phyloP scores from a whole-genome alignment of 441 rosid species.

The Iberis amara region DNA sequence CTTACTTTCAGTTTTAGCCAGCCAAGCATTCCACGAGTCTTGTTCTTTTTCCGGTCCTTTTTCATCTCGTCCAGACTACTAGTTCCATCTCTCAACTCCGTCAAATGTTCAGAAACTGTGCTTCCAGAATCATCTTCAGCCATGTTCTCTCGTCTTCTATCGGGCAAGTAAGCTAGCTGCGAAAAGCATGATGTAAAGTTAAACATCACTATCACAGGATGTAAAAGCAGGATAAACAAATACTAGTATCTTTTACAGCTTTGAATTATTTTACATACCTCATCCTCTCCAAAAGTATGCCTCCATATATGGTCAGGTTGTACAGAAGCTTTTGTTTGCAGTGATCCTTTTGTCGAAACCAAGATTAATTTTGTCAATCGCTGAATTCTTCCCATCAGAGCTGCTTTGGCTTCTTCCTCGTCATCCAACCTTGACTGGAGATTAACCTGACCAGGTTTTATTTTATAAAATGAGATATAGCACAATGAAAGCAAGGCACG shows the following conservation, averaged over 20 bases:
- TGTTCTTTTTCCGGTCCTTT: conserved; percentile 63
- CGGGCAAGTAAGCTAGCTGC: conserved; percentile 95
- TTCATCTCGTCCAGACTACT: conserved; percentile 61
- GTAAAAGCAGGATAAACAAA: conserved; percentile 3
- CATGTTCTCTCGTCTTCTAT: conserved; percentile 57
- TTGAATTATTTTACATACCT: conserved; percentile 40
- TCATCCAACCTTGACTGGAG: conserved; percentile 85
- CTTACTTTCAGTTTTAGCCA: conserved; percentile 84
- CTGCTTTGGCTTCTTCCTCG: conserved; percentile 93
- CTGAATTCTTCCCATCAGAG: conserved; percentile 94
- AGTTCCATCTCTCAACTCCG: conserved; percentile 52
- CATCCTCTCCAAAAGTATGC: conserved; percentile 96
- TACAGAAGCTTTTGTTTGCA: conserved; percentile 54
- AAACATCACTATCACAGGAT: conserved; percentile 26
- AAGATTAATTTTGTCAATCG: conserved; percentile 80
- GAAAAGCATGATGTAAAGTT: conserved; percentile 30
- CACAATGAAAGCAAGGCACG: conserved; percentile 16
- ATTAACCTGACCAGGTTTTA: conserved; percentile 88
- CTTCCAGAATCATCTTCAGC: conserved; percentile 62
- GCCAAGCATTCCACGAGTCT: conserved; percentile 78
- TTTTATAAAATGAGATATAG: conserved; percentile 39
- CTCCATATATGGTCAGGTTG: conserved; percentile 64
- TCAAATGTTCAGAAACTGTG: conserved; percentile 52
- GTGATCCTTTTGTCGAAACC: conserved; percentile 87
- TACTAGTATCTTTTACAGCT: neutral